A percentile compares a stretch with the other conserved stretches of the same genome.
These are phyloP conservation scores for Hanseniaspora guilliermondii DNA, from an alignment of 805 yeast genomes.

Conservation along the genomic window DNA sequence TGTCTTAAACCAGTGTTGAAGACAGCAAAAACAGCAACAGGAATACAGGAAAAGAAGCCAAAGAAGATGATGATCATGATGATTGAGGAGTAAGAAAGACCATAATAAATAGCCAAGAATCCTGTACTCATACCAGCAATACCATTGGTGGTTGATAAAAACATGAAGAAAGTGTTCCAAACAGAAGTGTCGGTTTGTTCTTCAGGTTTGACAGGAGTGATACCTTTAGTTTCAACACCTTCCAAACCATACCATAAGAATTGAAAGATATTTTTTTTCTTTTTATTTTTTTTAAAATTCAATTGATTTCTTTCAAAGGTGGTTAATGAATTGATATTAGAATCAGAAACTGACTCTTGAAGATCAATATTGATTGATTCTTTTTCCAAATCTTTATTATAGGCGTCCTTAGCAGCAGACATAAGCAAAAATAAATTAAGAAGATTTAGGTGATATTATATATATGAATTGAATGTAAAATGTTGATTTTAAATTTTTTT, in stretches of 20 bases:
- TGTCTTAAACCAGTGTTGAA: constrained; percentile 89
- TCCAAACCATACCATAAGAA: constrained; percentile 13
- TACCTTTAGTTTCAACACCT: constrained; percentile 17
- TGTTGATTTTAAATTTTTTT: no score
- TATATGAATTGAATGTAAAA: no score
- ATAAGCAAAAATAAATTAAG: neutral
- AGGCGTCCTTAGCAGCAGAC: neutral
- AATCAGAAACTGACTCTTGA: neutral
- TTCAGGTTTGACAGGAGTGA: constrained; percentile 52
- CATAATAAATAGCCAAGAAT: constrained; percentile 49
- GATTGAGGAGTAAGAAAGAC: constrained; percentile 61
- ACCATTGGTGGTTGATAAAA: constrained; percentile 83
- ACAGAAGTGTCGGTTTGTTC: constrained; percentile 33
- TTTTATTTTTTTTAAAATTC: neutral
- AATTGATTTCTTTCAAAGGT: neutral
- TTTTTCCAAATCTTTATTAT: neutral
- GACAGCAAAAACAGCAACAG: constrained; percentile 70
- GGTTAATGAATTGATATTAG: neutral
- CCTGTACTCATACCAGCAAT: constrained; percentile 78
- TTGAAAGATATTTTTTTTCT: neutral
- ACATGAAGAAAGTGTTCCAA: constrained; percentile 52
- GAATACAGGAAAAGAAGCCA: constrained; percentile 54
- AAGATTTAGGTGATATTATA: no score
- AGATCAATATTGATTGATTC: neutral
- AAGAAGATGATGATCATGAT: constrained; percentile 59